Percentiles rank a stretch among this genome's conserved stretches.
phyloP scores from a whole-genome alignment of 352 stramenopile species.

The Globisporangium spiculum region DNA sequence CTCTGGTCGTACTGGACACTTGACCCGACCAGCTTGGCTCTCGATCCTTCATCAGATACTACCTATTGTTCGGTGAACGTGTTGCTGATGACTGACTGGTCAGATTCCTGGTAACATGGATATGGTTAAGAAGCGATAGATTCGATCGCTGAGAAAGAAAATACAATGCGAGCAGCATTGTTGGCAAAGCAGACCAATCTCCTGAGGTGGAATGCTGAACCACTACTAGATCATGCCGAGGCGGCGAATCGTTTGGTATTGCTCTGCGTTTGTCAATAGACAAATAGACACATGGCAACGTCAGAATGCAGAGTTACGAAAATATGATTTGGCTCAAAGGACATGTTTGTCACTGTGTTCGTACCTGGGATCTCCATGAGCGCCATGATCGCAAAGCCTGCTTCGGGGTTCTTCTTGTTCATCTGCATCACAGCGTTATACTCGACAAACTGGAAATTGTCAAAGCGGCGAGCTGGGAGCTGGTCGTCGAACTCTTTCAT shows the following conservation, averaged over 20 bases:
- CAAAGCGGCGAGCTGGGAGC: conserved; percentile 58
- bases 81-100: no score
- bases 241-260: conserved; percentile 56
- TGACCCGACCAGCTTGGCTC: no score
- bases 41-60: no score
- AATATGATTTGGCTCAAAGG: background rate
- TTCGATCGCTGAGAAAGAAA: no score
- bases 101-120: no score
- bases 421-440: conserved; percentile 66
- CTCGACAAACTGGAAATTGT: conserved; percentile 88
- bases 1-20: no score
- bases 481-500: conserved; percentile 77
- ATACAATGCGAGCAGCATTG: no score
- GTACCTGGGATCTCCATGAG: conserved; percentile 78
- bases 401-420: conserved; percentile 62
- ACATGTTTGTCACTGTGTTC: background rate
- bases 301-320: no score
- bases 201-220: background rate
- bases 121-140: no score
- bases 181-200: background rate
- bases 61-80: no score
- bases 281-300: no score
- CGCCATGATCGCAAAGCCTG: conserved; percentile 65
- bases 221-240: conserved; percentile 37
- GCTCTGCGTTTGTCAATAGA: conserved; percentile 24